A percentile compares a stretch with the other conserved stretches of the same genome.
These are phyloP conservation scores for Leishmania amazonensis DNA, from an alignment of 208 protist genomes.

Conservation along the genomic window DNA sequence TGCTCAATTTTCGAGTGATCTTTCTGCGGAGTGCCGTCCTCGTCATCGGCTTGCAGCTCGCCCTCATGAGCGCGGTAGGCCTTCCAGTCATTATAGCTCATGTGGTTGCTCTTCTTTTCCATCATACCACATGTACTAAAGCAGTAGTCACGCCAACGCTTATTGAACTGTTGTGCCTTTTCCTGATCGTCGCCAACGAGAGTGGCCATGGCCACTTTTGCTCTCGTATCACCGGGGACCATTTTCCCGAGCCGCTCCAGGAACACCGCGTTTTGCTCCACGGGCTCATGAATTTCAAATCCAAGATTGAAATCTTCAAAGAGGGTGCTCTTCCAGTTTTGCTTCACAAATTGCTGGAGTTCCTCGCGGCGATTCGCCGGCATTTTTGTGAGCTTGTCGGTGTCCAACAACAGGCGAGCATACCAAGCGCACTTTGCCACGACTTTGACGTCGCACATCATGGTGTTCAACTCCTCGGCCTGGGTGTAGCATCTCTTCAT, in stretches of 20 bases:
- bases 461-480: conserved; percentile 8
- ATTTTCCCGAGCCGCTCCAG: conserved; percentile 22
- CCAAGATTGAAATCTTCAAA: conserved; percentile 27
- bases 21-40: neutral
- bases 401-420: conserved; percentile 30
- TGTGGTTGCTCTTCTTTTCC: conserved; percentile 40
- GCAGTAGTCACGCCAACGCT: conserved; percentile 33
- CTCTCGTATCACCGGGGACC: conserved; percentile 32
- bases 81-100: conserved; percentile 25
- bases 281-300: conserved; percentile 7
- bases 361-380: conserved; percentile 17
- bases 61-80: neutral
- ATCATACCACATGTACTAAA: conserved; percentile 32
- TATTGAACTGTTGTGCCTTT: conserved; percentile 37
- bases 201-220: conserved; percentile 18
- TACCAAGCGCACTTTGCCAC: conserved; percentile 37
- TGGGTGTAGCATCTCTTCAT: conserved; percentile 35
- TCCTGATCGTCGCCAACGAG: conserved; percentile 29
- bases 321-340: conserved; percentile 35
- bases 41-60: neutral
- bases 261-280: conserved; percentile 20
- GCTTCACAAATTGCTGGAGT: conserved; percentile 27
- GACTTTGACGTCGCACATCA: neutral
- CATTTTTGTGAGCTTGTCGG: conserved; percentile 22
- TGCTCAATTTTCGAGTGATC: neutral